A percentile compares a stretch with the other conserved stretches of the same genome.
These are phyloP conservation scores for Fusarium duplospermum DNA, from an alignment of 2,329 filamentous ascomycete species.

Conservation along the genomic window DNA sequence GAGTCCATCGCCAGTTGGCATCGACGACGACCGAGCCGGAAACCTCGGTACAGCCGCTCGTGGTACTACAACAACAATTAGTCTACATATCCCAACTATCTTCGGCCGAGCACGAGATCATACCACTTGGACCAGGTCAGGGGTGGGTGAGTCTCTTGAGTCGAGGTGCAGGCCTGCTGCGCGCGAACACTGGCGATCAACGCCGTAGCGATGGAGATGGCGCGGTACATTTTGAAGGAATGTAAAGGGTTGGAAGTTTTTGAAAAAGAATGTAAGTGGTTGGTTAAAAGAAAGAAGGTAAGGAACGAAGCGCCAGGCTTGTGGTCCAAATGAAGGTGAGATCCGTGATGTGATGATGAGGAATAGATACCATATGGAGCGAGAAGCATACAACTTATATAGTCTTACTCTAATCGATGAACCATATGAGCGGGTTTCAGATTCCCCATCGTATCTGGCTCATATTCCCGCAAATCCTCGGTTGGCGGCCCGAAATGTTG, in stretches of 20 bases:
- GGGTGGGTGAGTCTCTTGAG: constrained; percentile 62
- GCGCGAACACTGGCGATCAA: constrained; percentile 47
- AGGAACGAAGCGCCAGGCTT: constrained; percentile 31
- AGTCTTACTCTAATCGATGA: not conserved
- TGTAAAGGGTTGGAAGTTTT: not conserved
- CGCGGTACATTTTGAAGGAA: constrained; percentile 40
- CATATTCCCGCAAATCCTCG: not conserved
- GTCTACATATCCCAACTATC: too few relatives aligned
- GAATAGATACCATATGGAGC: not conserved
- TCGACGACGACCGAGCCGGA: constrained; percentile 65
- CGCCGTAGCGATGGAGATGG: constrained; percentile 40
- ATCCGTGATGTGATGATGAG: constrained; percentile 14
- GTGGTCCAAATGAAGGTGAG: constrained; percentile 12
- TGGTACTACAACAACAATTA: too few relatives aligned
- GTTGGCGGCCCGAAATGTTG: not conserved
- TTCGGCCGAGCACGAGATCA: too few relatives aligned
- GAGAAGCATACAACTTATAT: constrained; percentile 4
- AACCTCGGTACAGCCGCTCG: constrained; percentile 62
- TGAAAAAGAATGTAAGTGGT: constrained; percentile 10
- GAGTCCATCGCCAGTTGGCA: constrained; percentile 71
- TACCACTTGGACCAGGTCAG: constrained; percentile 66
- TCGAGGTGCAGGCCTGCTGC: constrained; percentile 62
- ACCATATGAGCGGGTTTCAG: not conserved
- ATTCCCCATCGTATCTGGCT: not conserved
- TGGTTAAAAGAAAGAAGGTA: constrained; percentile 6